Evolutionary conservation across 345 rosid species (phyloP).

Genomic region (Eutrema heterophyllum): DNA sequence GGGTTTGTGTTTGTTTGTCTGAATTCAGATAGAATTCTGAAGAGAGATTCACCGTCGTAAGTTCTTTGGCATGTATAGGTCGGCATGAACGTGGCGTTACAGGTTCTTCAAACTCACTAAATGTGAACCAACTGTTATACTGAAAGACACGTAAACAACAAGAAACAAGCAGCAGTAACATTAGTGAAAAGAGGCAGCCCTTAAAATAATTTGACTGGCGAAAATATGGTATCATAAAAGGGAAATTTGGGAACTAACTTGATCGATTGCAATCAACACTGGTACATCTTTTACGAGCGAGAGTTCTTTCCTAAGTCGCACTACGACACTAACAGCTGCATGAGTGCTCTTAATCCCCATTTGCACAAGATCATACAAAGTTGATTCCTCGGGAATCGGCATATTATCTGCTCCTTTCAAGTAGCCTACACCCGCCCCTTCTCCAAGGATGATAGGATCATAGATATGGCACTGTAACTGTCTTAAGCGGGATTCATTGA

Average conservation of each 20-base stretch:
- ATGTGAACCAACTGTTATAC: slow-evolving; percentile 96
- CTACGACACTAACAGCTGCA: slow-evolving; percentile 80
- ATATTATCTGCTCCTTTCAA: slow-evolving; percentile 71
- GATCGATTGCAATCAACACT: slow-evolving; percentile 88
- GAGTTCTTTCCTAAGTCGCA: slow-evolving; percentile 81
- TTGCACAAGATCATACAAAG: slow-evolving; percentile 65
- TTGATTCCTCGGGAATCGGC: slow-evolving; percentile 64
- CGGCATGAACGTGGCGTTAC: slow-evolving; percentile 61
- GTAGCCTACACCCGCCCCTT: slow-evolving; percentile 88
- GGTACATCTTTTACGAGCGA: slow-evolving; percentile 88
- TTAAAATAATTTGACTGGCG: not conserved
- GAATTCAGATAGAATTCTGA: not conserved
- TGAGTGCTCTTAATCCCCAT: slow-evolving; percentile 76
- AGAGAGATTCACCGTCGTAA: slow-evolving; percentile 61
- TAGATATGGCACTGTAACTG: slow-evolving; percentile 62
- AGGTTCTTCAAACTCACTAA: slow-evolving; percentile 92
- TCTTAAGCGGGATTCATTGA: slow-evolving; percentile 56
- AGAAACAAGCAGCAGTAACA: slow-evolving; percentile 19
- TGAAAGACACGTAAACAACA: slow-evolving; percentile 33
- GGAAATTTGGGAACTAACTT: slow-evolving; percentile 46
- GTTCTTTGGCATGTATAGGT: slow-evolving; percentile 84
- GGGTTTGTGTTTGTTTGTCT: not conserved
- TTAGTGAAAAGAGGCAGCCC: not conserved
- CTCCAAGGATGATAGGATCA: slow-evolving; percentile 83
- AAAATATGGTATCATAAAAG: not conserved